Conservation (phyloP, 2,329 filamentous ascomycete species). For the Thielaviopsis punctulata region DNA sequence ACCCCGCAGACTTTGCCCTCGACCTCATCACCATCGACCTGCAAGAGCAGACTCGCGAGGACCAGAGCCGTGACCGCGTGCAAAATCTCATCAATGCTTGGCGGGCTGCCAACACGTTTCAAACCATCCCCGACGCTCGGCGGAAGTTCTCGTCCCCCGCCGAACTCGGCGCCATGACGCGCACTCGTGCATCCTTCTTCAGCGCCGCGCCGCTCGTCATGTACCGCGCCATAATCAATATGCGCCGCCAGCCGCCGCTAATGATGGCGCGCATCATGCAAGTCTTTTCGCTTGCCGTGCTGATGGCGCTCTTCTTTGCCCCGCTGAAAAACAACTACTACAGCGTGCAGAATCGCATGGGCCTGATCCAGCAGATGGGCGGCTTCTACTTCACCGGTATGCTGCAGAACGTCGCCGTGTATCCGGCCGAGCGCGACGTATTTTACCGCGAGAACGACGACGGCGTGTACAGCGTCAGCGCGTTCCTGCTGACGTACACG, state of each 20-base stretch:
- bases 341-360: constrained; percentile 55
- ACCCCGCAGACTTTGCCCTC: constrained; percentile 62
- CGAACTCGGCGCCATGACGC: constrained; percentile 51
- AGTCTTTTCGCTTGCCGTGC: constrained; percentile 43
- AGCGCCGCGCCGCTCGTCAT: constrained; percentile 51
- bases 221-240: constrained; percentile 50
- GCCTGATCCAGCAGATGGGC: constrained; percentile 54
- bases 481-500: constrained; percentile 55
- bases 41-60: constrained; percentile 45
- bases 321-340: constrained; percentile 52
- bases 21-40: constrained; percentile 63
- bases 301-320: constrained; percentile 53
- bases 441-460: constrained; percentile 66
- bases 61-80: constrained; percentile 44
- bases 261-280: constrained; percentile 50
- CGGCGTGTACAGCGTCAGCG: constrained; percentile 51
- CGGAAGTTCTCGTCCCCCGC: constrained; percentile 45
- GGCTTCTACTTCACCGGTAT: constrained; percentile 61
- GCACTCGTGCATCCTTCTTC: constrained; percentile 42
- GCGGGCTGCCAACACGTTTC: constrained; percentile 17
- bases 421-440: constrained; percentile 54
- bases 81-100: constrained; percentile 42
- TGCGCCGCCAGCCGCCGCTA: constrained; percentile 46
- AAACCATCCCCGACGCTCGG: neutral
- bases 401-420: constrained; percentile 62